These are phyloP conservation scores for Cucurbitaria berberidis DNA, from an alignment of 2,329 filamentous ascomycete genomes.

Conservation along the genomic window DNA sequence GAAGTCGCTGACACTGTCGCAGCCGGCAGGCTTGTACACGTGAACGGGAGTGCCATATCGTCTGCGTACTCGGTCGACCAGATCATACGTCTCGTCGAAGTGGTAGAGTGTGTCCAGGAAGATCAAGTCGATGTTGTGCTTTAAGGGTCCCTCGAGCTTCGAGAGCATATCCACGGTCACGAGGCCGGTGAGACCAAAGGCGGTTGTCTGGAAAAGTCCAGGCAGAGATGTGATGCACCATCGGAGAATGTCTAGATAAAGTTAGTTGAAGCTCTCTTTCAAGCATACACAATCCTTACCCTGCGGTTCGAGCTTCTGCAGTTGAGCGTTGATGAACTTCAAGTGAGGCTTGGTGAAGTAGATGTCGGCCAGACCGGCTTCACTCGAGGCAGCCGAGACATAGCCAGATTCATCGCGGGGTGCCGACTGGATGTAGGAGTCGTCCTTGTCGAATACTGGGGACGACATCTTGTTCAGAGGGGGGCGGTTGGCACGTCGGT, in stretches of 20 bases:
- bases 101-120: conserved; percentile 63
- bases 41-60: conserved; percentile 83
- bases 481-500: conserved; percentile 6
- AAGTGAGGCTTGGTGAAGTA: conserved; percentile 88
- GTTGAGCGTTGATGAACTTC: conserved; percentile 86
- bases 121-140: conserved; percentile 58
- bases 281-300: conserved; percentile 51
- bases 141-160: conserved; percentile 69
- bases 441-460: conserved; percentile 28
- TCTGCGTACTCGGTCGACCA: conserved; percentile 71
- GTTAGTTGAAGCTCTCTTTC: conserved; percentile 30
- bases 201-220: conserved; percentile 70
- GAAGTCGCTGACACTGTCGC: conserved; percentile 76
- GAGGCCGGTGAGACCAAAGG: conserved; percentile 59
- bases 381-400: conserved; percentile 70
- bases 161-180: conserved; percentile 71
- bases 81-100: conserved; percentile 57
- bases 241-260: conserved; percentile 73
- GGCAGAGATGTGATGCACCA: conserved; percentile 93
- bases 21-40: conserved; percentile 84
- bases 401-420: conserved; percentile 79
- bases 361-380: conserved; percentile 72
- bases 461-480: conserved; percentile 34
- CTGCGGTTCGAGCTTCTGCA: conserved; percentile 85
- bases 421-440: conserved; percentile 34